Evolutionary conservation across 305 asterid species (phyloP).

Genomic region (Fraxinus sp.): DNA sequence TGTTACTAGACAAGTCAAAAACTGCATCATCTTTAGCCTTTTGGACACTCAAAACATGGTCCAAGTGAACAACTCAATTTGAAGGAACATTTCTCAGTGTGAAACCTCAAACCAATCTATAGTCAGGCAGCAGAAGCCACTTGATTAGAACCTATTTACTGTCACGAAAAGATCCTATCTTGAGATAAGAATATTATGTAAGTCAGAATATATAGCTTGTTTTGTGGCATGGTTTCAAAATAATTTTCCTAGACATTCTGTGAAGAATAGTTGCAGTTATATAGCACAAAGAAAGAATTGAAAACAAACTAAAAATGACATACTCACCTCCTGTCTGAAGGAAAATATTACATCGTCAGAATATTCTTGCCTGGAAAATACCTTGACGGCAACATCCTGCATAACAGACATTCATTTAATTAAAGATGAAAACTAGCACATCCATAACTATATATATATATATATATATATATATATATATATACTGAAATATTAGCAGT

Average conservation of each 20-base stretch:
- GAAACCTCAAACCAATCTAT: neutral
- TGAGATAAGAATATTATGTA: neutral
- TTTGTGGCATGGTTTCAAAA: neutral
- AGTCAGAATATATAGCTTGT: slow-evolving; percentile 1
- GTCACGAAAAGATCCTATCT: neutral
- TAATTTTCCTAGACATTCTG: neutral
- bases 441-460: neutral
- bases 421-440: slow-evolving; percentile 15
- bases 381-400: slow-evolving; percentile 98
- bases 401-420: slow-evolving; percentile 24
- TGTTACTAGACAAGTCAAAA: neutral
- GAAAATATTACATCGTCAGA: slow-evolving; percentile 75
- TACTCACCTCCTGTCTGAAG: slow-evolving; percentile 81
- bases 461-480: no score
- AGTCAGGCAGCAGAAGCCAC: neutral
- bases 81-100: neutral
- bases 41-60: neutral
- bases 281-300: slow-evolving; percentile 1
- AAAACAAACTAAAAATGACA: neutral
- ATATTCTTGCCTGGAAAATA: slow-evolving; percentile 81
- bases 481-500: neutral
- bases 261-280: neutral
- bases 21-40: neutral
- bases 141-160: neutral
- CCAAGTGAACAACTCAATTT: neutral